phyloP scores from a whole-genome alignment of 768 basidiomycete genomes.

The Cubamyces lactineus region DNA sequence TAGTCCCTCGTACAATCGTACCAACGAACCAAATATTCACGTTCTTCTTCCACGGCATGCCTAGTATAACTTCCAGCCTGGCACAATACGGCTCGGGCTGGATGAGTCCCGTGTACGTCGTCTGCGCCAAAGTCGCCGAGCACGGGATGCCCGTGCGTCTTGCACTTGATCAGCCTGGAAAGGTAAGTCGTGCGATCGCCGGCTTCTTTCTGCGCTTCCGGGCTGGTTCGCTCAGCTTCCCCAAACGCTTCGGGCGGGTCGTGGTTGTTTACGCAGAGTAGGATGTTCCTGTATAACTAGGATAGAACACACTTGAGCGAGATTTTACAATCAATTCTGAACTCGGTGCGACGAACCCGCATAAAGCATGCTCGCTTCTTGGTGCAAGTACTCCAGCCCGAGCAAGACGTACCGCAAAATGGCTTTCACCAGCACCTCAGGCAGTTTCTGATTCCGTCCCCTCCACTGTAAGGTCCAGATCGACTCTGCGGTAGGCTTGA shows the following conservation, averaged over 20 bases:
- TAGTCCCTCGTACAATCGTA: slow-evolving; percentile 29
- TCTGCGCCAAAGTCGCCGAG: slow-evolving; percentile 31
- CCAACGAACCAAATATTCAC: slow-evolving; percentile 40
- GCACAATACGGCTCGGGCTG: slow-evolving; percentile 36
- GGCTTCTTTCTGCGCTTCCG: slow-evolving; percentile 11
- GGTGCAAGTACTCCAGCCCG: slow-evolving; percentile 19
- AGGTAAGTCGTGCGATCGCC: slow-evolving; percentile 16
- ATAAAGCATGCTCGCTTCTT: slow-evolving; percentile 17
- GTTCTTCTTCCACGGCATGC: slow-evolving; percentile 31
- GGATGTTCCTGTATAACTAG: slow-evolving; percentile 22
- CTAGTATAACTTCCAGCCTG: slow-evolving; percentile 37
- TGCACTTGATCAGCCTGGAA: slow-evolving; percentile 1
- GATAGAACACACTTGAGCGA: background rate
- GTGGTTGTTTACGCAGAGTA: slow-evolving; percentile 8
- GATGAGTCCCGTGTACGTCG: slow-evolving; percentile 17
- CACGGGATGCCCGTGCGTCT: slow-evolving; percentile 4
- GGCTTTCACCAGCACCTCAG: background rate
- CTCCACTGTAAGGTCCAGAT: background rate
- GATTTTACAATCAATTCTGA: background rate
- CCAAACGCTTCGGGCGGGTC: background rate
- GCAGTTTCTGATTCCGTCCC: background rate
- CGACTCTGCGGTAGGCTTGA: slow-evolving; percentile 3
- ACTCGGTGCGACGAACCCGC: slow-evolving; percentile 12
- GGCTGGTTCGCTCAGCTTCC: background rate
- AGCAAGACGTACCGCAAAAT: background rate